Evolutionary conservation across 2,329 filamentous ascomycete genomes (phyloP).

Genomic region (Pseudogymnoascus sp.): DNA sequence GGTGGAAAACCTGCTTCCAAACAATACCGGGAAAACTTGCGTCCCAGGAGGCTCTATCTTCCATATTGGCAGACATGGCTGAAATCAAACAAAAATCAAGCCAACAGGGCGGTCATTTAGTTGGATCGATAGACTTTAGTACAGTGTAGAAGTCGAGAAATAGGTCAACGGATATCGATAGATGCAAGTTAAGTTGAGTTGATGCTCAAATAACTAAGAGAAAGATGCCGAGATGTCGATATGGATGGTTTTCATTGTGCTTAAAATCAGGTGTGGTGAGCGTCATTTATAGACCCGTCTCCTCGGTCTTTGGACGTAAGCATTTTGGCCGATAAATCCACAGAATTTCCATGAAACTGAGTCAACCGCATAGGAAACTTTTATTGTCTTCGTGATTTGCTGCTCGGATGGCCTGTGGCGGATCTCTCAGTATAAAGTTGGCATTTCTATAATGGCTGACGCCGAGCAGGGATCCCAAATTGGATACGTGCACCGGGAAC

Average conservation of each 20-base stretch:
- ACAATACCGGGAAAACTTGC: neutral
- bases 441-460: neutral
- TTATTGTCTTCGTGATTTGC: neutral
- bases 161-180: neutral
- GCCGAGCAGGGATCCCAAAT: neutral
- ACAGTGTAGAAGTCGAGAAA: neutral
- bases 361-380: neutral
- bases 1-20: constrained; percentile 9
- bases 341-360: neutral
- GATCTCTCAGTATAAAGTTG: neutral
- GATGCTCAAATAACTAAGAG: neutral
- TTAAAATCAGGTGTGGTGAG: neutral
- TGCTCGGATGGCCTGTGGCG: neutral
- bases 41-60: neutral
- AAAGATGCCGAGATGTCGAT: neutral
- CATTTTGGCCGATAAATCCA: neutral
- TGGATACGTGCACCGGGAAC: neutral
- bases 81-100: neutral
- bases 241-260: neutral
- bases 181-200: neutral
- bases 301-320: neutral
- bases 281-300: neutral
- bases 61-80: neutral
- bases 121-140: neutral
- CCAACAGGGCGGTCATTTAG: neutral